Evolutionary conservation across 805 yeast genomes (phyloP).

Genomic region (Metschnikowia lachancei): DNA sequence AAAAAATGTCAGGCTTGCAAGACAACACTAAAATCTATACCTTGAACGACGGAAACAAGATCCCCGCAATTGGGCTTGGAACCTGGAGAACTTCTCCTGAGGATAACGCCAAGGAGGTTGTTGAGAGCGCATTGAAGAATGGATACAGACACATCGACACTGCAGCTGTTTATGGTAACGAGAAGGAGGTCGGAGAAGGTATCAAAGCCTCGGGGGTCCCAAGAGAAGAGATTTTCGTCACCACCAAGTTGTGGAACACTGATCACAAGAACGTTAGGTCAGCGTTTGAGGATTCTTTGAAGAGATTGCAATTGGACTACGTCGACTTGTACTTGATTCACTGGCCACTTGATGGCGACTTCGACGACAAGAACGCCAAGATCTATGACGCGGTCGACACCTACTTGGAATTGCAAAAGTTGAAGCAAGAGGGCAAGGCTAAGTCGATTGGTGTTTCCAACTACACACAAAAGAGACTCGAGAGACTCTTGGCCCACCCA

Average conservation of each 20-base stretch:
- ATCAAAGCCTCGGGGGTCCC: constrained; percentile 28
- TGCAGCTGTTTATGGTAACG: constrained; percentile 18
- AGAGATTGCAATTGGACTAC: constrained; percentile 17
- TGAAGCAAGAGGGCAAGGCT: constrained; percentile 52
- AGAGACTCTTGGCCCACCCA: constrained; percentile 20
- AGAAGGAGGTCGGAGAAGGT: constrained; percentile 18
- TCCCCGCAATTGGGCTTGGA: constrained; percentile 20
- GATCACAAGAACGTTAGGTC: constrained; percentile 12
- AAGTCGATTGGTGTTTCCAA: constrained; percentile 61
- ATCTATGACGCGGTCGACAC: constrained; percentile 32
- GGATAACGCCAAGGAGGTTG: constrained; percentile 53
- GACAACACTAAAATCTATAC: constrained; percentile 11
- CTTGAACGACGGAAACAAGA: constrained; percentile 16
- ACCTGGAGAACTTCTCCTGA: constrained; percentile 63
- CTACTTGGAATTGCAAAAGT: constrained; percentile 43
- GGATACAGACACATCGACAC: constrained; percentile 22
- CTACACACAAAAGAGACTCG: constrained; percentile 19
- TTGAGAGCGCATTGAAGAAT: constrained; percentile 52
- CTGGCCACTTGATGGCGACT: constrained; percentile 21
- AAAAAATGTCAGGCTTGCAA: constrained; percentile 13
- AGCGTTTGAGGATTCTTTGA: constrained; percentile 16
- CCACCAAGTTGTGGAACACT: constrained; percentile 19
- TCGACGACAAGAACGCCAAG: constrained; percentile 24
- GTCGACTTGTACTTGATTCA: constrained; percentile 20
- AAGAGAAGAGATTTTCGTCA: constrained; percentile 49